Percentiles rank a stretch among this genome's conserved stretches.
Conservation (phyloP, 2,329 filamentous ascomycete genomes). For the Aspergillus tamarii region DNA sequence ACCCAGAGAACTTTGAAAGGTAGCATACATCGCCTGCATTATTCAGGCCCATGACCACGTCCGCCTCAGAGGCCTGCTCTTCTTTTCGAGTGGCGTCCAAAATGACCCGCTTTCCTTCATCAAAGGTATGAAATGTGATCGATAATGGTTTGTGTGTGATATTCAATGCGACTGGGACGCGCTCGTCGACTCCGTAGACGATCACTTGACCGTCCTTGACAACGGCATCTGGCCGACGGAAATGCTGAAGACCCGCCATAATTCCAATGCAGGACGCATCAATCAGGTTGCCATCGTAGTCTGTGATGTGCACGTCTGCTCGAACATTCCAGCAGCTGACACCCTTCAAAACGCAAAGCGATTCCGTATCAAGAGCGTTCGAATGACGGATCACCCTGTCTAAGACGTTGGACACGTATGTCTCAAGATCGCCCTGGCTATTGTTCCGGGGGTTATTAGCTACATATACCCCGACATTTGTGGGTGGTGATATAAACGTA, state of each 20-base stretch:
- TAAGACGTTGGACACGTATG: conserved; percentile 82
- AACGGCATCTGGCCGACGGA: conserved; percentile 84
- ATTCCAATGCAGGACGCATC: conserved; percentile 86
- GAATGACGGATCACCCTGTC: conserved; percentile 94
- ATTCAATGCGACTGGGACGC: conserved; percentile 86
- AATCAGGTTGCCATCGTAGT: conserved; percentile 86
- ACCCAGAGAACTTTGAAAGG: conserved; percentile 86
- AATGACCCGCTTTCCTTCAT: conserved; percentile 48
- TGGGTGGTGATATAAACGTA: conserved; percentile 39
- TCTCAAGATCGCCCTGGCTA: conserved; percentile 79
- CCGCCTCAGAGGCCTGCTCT: conserved; percentile 65
- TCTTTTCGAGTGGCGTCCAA: conserved; percentile 51
- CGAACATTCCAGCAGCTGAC: conserved; percentile 90
- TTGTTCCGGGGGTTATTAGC: not conserved
- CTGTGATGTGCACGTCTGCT: conserved; percentile 87
- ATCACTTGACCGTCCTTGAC: conserved; percentile 84
- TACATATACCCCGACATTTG: not conserved
- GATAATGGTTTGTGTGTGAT: conserved; percentile 93
- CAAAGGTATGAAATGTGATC: conserved; percentile 84
- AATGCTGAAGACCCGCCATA: conserved; percentile 86
- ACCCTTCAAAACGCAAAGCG: conserved; percentile 87
- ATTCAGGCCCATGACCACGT: conserved; percentile 80
- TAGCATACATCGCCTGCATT: conserved; percentile 88
- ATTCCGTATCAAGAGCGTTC: conserved; percentile 91
- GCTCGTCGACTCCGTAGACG: conserved; percentile 80